A percentile compares a stretch with the other conserved stretches of the same genome.
These are phyloP conservation scores for Galerina sulciceps DNA, from an alignment of 768 basidiomycete genomes.

Conservation along the genomic window DNA sequence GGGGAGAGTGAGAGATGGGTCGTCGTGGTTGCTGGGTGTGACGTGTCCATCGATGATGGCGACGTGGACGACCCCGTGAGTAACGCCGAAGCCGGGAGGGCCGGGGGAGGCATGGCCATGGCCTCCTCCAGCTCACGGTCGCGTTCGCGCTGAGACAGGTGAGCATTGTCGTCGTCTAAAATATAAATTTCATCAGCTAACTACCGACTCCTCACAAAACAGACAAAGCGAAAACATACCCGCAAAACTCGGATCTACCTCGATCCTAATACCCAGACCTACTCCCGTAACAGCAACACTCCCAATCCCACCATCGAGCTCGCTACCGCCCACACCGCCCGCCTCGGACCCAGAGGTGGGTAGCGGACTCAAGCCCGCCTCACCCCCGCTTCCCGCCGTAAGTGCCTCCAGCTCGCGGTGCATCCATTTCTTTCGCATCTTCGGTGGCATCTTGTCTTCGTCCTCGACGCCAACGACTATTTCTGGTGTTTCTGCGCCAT, in stretches of 20 bases:
- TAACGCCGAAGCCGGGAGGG: background rate
- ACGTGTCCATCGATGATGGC: background rate
- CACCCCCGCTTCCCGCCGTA: constrained; percentile 14
- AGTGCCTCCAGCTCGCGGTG: constrained; percentile 31
- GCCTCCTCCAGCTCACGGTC: background rate
- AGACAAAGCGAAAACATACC: background rate
- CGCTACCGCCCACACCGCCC: background rate
- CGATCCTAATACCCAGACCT: constrained; percentile 14
- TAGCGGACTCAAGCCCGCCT: background rate
- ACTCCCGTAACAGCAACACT: background rate
- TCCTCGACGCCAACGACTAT: background rate
- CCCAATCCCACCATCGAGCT: too few relatives aligned
- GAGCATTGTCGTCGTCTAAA: background rate
- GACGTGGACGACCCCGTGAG: background rate
- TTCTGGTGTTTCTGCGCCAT: too few relatives aligned
- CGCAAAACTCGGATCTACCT: background rate
- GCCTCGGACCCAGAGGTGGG: background rate
- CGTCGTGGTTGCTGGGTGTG: too few relatives aligned
- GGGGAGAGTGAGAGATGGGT: too few relatives aligned
- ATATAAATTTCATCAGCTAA: background rate
- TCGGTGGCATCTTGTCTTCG: constrained; percentile 59
- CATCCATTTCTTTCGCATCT: constrained; percentile 62
- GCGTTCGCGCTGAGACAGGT: background rate
- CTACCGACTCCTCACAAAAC: background rate
- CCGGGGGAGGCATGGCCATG: constrained; percentile 3